Base-by-base conservation (phyloP, 1,139 yeast genomes). In the Hyphopichia pseudoburtonii region DNA sequence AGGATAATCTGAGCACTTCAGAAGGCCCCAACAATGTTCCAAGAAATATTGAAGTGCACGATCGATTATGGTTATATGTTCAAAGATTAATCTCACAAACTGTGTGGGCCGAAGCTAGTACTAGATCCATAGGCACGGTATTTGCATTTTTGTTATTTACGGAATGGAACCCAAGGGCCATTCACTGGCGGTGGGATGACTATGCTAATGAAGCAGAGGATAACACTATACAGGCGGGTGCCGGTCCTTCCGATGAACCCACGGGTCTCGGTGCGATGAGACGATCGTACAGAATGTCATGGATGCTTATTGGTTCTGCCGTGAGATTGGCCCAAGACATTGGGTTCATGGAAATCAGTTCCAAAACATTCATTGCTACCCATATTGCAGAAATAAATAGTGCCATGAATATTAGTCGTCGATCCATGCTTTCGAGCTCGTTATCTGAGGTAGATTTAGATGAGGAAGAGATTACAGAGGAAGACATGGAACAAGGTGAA, bases 141-240 rank as follows among this genome's bases (percentile, higher is more conserved):
- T 74, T 85, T 49, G 90, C 96, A 1, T 87, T 89, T 54, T 63
- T 89, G 33, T 64, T 90, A n/a, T 83, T 89, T 48, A 86, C 96
- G 0, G 96, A 89, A 57, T 89, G 97, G 97, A 88, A 88, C 51
- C 96, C 96, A 2, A 67, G 96, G 38, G 96, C 96, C 5, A 88
- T 89, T 43, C 96, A 89, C 58, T 85, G 89, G 82, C 66, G 89
- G 44, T 83, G 90, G 85, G 70, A 81, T 0, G 97, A 89, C 59
- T 88, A 87, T 61, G 96, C 96, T 3, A 87, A 86, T 49, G 61
- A 65, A 32, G 76, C 76, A 2, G 75, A 66, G 17, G 73, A 69
- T 36, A 46, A 40, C 10, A 47, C 47, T n/a, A 57, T 47, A n/a
- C 41, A 37, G 11, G 47, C 40, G 26, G 40, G 42, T 4, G 18